Evolutionary conservation across 768 basidiomycete species (phyloP), one percentile per base, ranked within the genome.

Genomic region (Mycena capillaripes): DNA sequence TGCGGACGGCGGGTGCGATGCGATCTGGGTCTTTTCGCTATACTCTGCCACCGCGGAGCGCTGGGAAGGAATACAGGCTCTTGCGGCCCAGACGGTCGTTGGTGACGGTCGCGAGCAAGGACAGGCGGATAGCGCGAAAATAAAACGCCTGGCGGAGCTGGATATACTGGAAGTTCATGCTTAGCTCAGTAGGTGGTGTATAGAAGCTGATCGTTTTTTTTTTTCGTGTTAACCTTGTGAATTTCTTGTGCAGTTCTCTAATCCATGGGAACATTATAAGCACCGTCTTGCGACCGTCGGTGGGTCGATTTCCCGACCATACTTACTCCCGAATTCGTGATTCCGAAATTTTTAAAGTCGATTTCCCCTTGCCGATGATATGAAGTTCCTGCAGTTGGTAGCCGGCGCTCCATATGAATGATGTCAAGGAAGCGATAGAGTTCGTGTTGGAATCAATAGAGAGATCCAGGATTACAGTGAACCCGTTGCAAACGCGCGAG

Each of bases 1-100:
- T 30, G 61, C 30, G 2, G 61, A 62, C 32, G 44, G 61, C 32
- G 61, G 61, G 46, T 62, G 61, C 36, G 46, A 62, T 50, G 6
- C 46, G 30, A n/a, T 50, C 17, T 62, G 25, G 38, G 25, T 62
- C 21, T 50, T 48, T 25, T 32, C 30, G 27, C 27, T 61, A 23
- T 62, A 10, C 19, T 48, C 30, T 50, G 61, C 46, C 29, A 48
- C 61, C 12, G 46, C 17, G 61, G 44, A 62, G 9, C 12, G 44
- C 61, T 23, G 46, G 61, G 25, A 1, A 8, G 46, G 38, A 29
- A 5, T 40, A 11, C 40, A 29, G 25, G 27, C 9, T 8, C 58
- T 42, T 19, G 58, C 40, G 11, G 58, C 58, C 17, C 27, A 60
- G 17, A 19, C n/a, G 3, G 11, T 27, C 27, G 6, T 21, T 44